Percentiles rank a stretch among this genome's conserved stretches.
These are phyloP conservation scores for Filobasidium uniguttulatum DNA, from an alignment of 1,284 basidiomycete species.

Conservation along the genomic window DNA sequence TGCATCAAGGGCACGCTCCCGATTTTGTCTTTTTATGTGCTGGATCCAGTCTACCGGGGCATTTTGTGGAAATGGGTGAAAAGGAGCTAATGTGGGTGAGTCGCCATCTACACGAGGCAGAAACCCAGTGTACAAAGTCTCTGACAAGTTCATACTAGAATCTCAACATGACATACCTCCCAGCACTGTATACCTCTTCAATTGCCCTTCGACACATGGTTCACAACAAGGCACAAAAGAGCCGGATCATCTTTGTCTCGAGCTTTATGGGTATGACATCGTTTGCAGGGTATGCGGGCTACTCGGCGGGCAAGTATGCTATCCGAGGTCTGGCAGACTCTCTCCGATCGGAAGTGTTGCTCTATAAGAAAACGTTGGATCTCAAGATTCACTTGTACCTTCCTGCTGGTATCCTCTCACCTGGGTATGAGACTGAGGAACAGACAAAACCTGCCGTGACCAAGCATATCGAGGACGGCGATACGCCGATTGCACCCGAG, in stretches of 20 bases:
- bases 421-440: conserved; percentile 68
- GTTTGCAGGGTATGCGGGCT: conserved; percentile 70
- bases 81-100: conserved; percentile 47
- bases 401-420: conserved; percentile 70
- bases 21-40: conserved; percentile 69
- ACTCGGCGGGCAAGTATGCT: conserved; percentile 80
- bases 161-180: not conserved
- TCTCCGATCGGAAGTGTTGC: conserved; percentile 62
- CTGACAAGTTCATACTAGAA: not conserved
- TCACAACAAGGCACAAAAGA: conserved; percentile 42
- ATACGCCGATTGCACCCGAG: conserved; percentile 54
- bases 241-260: conserved; percentile 66
- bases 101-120: not conserved
- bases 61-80: conserved; percentile 56
- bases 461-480: conserved; percentile 65
- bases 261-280: conserved; percentile 71
- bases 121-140: not conserved
- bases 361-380: conserved; percentile 40
- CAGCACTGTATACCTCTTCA: not conserved
- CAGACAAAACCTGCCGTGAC: conserved; percentile 67
- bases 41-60: conserved; percentile 52
- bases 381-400: conserved; percentile 76
- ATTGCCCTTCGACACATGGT: conserved; percentile 61
- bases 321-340: conserved; percentile 76
- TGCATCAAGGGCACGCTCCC: conserved; percentile 47